These are phyloP conservation scores for Lactarius sanguifluus DNA, from an alignment of 768 basidiomycete genomes.

Conservation along the genomic window DNA sequence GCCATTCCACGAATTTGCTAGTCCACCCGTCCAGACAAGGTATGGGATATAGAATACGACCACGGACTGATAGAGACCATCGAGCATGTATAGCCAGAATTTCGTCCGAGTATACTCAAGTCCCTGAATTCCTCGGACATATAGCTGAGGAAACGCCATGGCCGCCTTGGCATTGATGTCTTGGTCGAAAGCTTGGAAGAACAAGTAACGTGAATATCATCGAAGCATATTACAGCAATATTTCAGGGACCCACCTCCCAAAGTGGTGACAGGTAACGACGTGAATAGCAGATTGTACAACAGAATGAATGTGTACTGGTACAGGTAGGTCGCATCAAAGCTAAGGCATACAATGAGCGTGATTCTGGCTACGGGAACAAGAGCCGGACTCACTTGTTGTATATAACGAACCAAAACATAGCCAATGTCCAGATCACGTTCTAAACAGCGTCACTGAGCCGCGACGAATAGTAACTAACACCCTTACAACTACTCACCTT, in stretches of 20 bases:
- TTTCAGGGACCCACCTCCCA: conserved; percentile 65
- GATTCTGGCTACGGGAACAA: conserved; percentile 2
- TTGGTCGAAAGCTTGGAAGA: conserved; percentile 79
- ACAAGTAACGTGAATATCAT: conserved; percentile 6
- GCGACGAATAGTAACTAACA: conserved; percentile 6
- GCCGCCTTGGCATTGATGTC: conserved; percentile 89
- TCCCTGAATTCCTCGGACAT: conserved; percentile 90
- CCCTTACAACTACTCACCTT: conserved; percentile 55
- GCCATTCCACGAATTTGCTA: conserved; percentile 73
- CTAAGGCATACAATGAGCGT: conserved; percentile 42
- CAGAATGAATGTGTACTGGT: conserved; percentile 91
- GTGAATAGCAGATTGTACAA: conserved; percentile 93
- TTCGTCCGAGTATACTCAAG: conserved; percentile 88
- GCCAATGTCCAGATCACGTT: conserved; percentile 92
- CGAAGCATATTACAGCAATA: conserved; percentile 2
- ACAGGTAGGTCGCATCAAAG: conserved; percentile 93
- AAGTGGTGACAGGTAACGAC: conserved; percentile 84
- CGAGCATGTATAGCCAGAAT: conserved; percentile 95
- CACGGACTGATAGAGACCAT: conserved; percentile 90
- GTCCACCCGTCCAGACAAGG: conserved; percentile 64
- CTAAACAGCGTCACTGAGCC: conserved; percentile 39
- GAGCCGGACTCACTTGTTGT: conserved; percentile 61
- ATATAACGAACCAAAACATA: conserved; percentile 92
- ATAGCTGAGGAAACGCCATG: conserved; percentile 92
- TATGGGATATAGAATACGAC: conserved; percentile 88